Percentiles rank a stretch among this genome's conserved stretches.
Conservation (phyloP, 306 rosid genomes). For the Fragaria vesca region DNA sequence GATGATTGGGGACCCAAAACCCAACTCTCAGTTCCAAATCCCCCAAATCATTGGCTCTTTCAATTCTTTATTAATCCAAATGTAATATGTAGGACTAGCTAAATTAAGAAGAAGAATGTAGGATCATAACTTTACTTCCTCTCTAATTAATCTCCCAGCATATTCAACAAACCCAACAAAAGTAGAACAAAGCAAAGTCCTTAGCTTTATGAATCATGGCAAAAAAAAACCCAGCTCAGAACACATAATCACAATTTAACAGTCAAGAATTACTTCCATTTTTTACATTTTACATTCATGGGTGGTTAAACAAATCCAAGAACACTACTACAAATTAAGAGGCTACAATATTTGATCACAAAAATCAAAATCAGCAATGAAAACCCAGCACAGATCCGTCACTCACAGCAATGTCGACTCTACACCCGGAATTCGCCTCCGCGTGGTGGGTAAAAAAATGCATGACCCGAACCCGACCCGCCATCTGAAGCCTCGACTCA, state of each 20-base stretch:
- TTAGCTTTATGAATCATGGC: not conserved
- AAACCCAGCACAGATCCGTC: slow-evolving; percentile 87
- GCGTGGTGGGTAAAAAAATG: slow-evolving; percentile 76
- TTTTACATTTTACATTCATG: slow-evolving; percentile 24
- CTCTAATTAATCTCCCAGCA: not conserved
- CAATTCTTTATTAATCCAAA: not conserved
- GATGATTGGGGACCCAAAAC: slow-evolving; percentile 1
- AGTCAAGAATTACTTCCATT: not conserved
- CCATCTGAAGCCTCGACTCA: slow-evolving; percentile 62
- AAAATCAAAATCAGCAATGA: slow-evolving; percentile 36
- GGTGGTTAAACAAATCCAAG: not conserved
- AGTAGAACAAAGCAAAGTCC: not conserved
- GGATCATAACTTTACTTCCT: slow-evolving; percentile 5
- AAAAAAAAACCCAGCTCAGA: not conserved
- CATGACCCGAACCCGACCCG: slow-evolving; percentile 73
- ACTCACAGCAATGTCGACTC: slow-evolving; percentile 52
- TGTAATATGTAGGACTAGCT: not conserved
- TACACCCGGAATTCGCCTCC: slow-evolving; percentile 54
- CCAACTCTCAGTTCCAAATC: not conserved
- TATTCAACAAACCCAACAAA: not conserved
- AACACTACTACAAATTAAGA: not conserved
- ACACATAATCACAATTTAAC: not conserved
- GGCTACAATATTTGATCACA: slow-evolving; percentile 1
- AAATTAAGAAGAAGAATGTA: not conserved
- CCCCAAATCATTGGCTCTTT: slow-evolving; percentile 2